Conservation (phyloP, 371 early-diverging fungal species). For the Mucor sp. region DNA sequence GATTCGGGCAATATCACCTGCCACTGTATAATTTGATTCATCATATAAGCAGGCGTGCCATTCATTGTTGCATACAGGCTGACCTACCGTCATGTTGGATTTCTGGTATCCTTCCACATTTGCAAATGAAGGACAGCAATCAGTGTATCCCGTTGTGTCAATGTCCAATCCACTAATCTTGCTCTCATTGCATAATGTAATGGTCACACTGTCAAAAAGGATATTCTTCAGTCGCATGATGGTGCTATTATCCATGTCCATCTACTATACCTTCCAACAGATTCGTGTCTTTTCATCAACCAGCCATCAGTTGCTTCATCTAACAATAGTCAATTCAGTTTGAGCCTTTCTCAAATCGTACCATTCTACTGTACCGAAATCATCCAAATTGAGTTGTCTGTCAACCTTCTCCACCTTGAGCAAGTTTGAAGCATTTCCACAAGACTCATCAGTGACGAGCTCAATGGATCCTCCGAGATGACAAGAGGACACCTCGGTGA, state of each 20-base stretch:
- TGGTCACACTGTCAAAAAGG: conserved; percentile 48
- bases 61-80: neutral
- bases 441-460: conserved; percentile 77
- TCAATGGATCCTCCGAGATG: conserved; percentile 47
- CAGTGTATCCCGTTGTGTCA: conserved; percentile 80
- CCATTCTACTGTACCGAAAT: neutral
- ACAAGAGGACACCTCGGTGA: conserved; percentile 19
- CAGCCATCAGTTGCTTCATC: conserved; percentile 39
- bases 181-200: conserved; percentile 75
- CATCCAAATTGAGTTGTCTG: neutral
- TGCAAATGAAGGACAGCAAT: conserved; percentile 59
- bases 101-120: conserved; percentile 8
- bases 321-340: neutral
- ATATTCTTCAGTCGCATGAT: neutral
- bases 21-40: conserved; percentile 59
- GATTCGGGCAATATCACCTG: conserved; percentile 63
- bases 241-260: neutral
- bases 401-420: conserved; percentile 56
- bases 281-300: conserved; percentile 36
- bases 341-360: neutral
- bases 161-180: conserved; percentile 77
- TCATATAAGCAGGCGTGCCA: neutral
- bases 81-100: neutral
- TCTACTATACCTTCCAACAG: conserved; percentile 58
- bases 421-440: conserved; percentile 73